Evolutionary conservation across 1,284 basidiomycete species (phyloP).

Genomic region (Jaminaea rosea): DNA sequence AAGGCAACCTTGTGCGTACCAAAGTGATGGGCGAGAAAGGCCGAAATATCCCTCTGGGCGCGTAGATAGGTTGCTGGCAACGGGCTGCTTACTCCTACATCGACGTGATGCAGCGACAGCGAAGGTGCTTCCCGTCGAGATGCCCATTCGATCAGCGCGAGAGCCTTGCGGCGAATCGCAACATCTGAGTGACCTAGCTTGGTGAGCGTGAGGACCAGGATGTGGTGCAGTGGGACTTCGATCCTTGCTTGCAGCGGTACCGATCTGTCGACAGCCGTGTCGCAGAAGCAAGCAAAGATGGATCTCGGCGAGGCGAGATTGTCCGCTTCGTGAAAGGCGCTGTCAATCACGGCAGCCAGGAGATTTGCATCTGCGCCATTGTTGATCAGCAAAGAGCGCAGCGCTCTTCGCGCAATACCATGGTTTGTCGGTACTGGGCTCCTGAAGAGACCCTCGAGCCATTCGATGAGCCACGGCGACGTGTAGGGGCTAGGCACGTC

Average conservation of each 20-base stretch:
- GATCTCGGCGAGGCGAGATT: constrained; percentile 49
- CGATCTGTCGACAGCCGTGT: constrained; percentile 59
- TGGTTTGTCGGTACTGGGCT: constrained; percentile 46
- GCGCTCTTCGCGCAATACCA: constrained; percentile 56
- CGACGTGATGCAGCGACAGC: constrained; percentile 62
- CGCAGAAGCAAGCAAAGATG: constrained; percentile 71
- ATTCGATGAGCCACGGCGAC: constrained; percentile 48
- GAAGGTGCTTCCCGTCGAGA: constrained; percentile 49
- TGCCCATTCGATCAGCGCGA: constrained; percentile 61
- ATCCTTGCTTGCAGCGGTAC: constrained; percentile 47
- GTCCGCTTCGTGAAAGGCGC: constrained; percentile 60
- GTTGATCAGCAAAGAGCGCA: constrained; percentile 62
- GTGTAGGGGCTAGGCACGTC: constrained; percentile 58
- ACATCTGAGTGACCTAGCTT: constrained; percentile 71
- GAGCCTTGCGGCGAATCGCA: constrained; percentile 65
- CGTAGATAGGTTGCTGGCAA: constrained; percentile 68
- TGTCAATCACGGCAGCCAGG: constrained; percentile 61
- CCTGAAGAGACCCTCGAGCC: constrained; percentile 51
- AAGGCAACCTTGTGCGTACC: constrained; percentile 62
- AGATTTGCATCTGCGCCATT: constrained; percentile 59
- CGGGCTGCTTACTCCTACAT: constrained; percentile 67
- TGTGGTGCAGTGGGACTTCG: constrained; percentile 66
- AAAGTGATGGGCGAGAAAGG: constrained; percentile 71
- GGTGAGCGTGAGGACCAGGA: constrained; percentile 70
- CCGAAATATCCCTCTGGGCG: constrained; percentile 68